Conservation (phyloP, 2,329 filamentous ascomycete species). For the Knoxdaviesia proteae region DNA sequence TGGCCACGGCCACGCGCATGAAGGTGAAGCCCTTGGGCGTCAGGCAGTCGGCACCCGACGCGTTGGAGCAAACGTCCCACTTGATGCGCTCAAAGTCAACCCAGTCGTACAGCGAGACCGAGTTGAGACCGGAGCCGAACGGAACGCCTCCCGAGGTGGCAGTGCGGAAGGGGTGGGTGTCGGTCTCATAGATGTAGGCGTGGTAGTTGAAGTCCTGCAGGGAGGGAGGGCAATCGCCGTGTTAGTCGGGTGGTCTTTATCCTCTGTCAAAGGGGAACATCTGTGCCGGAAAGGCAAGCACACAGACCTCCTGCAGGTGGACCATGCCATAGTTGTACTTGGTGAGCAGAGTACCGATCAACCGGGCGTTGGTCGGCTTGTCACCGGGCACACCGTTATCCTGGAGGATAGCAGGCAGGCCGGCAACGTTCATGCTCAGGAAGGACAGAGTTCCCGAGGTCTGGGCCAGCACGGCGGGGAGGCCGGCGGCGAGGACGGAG, state of each 20-base stretch:
- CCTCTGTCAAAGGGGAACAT: neutral
- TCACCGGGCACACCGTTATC: conserved; percentile 39
- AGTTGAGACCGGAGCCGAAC: conserved; percentile 44
- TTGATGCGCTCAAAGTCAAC: conserved; percentile 32
- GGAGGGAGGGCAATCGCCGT: conserved; percentile 4
- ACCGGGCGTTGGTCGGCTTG: conserved; percentile 33
- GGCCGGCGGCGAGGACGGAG: no score
- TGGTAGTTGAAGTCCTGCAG: conserved; percentile 44
- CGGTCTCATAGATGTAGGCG: conserved; percentile 37
- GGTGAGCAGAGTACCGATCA: conserved; percentile 34
- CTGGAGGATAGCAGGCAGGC: conserved; percentile 34
- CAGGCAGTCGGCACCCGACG: conserved; percentile 36
- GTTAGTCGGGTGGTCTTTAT: neutral
- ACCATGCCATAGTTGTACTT: conserved; percentile 39
- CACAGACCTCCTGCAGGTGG: conserved; percentile 37
- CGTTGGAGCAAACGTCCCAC: conserved; percentile 36
- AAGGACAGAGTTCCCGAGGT: conserved; percentile 22
- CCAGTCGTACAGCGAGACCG: conserved; percentile 36
- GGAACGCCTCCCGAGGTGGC: conserved; percentile 42
- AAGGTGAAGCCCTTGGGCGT: conserved; percentile 52
- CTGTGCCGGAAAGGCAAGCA: neutral
- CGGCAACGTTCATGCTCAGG: conserved; percentile 38
- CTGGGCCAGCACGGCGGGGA: no score
- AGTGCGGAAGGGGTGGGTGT: conserved; percentile 38
- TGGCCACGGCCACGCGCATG: conserved; percentile 32